These are phyloP conservation scores for Centaurea solstitialis DNA, from an alignment of 129 eudicot genomes.

Conservation along the genomic window DNA sequence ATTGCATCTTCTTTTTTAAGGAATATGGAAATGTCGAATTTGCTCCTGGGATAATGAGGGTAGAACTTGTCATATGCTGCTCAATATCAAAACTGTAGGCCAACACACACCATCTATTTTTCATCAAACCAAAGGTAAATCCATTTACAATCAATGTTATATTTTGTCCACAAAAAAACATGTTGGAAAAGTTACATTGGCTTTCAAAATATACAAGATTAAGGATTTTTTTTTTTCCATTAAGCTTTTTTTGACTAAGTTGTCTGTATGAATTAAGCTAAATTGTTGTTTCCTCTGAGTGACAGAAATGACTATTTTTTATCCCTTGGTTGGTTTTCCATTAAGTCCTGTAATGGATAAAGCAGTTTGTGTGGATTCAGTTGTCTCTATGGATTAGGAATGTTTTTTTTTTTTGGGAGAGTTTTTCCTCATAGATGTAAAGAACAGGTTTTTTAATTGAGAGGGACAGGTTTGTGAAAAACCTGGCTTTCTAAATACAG, in stretches of 20 bases:
- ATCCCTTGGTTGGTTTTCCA: not conserved
- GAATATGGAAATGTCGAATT: constrained; percentile 85
- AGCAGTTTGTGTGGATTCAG: too few relatives aligned
- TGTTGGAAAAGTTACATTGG: too few relatives aligned
- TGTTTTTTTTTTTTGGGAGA: too few relatives aligned
- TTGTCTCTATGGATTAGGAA: too few relatives aligned
- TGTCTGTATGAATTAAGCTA: not conserved
- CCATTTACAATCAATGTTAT: too few relatives aligned
- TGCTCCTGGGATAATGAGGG: constrained; percentile 71
- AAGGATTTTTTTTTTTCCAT: too few relatives aligned
- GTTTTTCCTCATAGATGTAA: too few relatives aligned
- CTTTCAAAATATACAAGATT: not conserved
- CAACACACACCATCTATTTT: constrained; percentile 30
- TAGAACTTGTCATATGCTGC: constrained; percentile 45
- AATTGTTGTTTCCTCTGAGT: not conserved
- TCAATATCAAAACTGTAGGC: constrained; percentile 37
- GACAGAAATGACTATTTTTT: constrained; percentile 1
- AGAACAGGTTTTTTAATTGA: too few relatives aligned
- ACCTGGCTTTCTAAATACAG: too few relatives aligned
- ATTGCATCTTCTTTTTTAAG: constrained; percentile 35
- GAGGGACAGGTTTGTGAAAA: too few relatives aligned
- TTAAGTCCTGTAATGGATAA: too few relatives aligned
- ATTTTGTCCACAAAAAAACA: too few relatives aligned
- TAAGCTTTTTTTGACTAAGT: not conserved
- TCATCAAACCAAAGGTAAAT: constrained; percentile 56